phyloP scores from a whole-genome alignment of 495 filamentous ascomycete species.

The Penicillium bovifimosum region DNA sequence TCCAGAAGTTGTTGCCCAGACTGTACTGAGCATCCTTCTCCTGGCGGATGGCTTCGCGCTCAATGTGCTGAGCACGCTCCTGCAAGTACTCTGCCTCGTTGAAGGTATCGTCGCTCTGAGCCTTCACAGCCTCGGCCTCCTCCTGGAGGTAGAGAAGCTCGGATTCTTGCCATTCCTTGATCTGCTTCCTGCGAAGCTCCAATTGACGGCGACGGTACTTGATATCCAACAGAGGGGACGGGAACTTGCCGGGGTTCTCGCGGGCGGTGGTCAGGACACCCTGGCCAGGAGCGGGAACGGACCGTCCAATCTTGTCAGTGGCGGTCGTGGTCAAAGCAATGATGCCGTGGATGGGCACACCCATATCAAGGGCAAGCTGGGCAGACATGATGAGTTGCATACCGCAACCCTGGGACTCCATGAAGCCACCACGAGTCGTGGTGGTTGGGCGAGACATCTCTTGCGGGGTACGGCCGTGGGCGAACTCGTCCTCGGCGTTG shows the following conservation, averaged over 20 bases:
- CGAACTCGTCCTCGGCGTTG: conserved; percentile 93
- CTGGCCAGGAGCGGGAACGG: conserved; percentile 91
- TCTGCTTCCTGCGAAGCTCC: conserved; percentile 82
- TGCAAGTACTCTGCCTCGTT: conserved; percentile 79
- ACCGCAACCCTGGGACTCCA: conserved; percentile 99
- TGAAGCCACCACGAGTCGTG: conserved; percentile 94
- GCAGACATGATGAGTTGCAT: conserved; percentile 98
- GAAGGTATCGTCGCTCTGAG: conserved; percentile 60
- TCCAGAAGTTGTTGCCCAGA: conserved; percentile 98
- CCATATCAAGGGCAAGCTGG: conserved; percentile 94
- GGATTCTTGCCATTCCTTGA: conserved; percentile 92
- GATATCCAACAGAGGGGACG: conserved; percentile 90
- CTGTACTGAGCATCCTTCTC: conserved; percentile 87
- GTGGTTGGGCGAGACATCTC: conserved; percentile 99
- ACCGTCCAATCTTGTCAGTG: conserved; percentile 97
- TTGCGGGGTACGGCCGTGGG: conserved; percentile 86
- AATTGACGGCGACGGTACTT: conserved; percentile 95
- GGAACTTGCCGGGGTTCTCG: conserved; percentile 84
- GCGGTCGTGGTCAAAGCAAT: conserved; percentile 94
- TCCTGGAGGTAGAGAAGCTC: conserved; percentile 90
- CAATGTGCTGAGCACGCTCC: conserved; percentile 79
- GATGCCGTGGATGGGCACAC: conserved; percentile 94
- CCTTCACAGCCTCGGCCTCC: conserved; percentile 86
- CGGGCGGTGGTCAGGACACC: conserved; percentile 97
- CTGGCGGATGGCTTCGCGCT: conserved; percentile 82